A percentile compares a stretch with the other conserved stretches of the same genome.
Conservation (phyloP, 169 alveolate species). For the Hepatocystis sp. region DNA sequence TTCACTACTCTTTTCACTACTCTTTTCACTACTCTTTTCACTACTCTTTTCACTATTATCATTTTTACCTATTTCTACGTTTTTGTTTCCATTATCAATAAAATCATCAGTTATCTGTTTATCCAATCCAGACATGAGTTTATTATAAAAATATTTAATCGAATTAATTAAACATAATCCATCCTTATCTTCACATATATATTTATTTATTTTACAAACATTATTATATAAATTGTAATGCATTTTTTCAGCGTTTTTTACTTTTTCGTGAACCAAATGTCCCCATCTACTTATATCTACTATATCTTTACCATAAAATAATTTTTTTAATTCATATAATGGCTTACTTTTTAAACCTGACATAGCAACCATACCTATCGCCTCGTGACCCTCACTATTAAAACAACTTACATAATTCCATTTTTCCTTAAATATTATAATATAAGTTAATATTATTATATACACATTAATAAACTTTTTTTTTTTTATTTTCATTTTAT, state of each 20-base stretch:
- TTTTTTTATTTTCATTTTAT: too few relatives aligned
- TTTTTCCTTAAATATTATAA: conserved; percentile 5
- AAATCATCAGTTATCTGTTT: too few relatives aligned
- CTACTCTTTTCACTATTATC: too few relatives aligned
- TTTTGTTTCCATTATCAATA: too few relatives aligned
- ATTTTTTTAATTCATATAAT: conserved; percentile 80
- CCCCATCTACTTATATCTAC: conserved; percentile 87
- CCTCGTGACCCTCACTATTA: conserved; percentile 58
- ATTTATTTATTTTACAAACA: conserved; percentile 61
- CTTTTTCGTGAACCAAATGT: conserved; percentile 75
- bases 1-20: too few relatives aligned
- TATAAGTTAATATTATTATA: too few relatives aligned
- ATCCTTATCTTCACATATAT: conserved; percentile 75
- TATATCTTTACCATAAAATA: conserved; percentile 81
- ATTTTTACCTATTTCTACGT: too few relatives aligned
- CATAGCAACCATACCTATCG: conserved; percentile 85
- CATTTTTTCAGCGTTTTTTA: conserved; percentile 30
- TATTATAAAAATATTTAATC: conserved; percentile 78
- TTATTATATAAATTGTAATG: conserved; percentile 48
- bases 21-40: too few relatives aligned
- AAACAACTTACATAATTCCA: conserved; percentile 9
- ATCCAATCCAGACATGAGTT: too few relatives aligned
- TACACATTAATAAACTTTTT: too few relatives aligned
- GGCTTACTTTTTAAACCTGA: conserved; percentile 82
- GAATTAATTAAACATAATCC: conserved; percentile 81